Conservation (phyloP, 2,329 filamentous ascomycete genomes). For the Fusarium metavorans region DNA sequence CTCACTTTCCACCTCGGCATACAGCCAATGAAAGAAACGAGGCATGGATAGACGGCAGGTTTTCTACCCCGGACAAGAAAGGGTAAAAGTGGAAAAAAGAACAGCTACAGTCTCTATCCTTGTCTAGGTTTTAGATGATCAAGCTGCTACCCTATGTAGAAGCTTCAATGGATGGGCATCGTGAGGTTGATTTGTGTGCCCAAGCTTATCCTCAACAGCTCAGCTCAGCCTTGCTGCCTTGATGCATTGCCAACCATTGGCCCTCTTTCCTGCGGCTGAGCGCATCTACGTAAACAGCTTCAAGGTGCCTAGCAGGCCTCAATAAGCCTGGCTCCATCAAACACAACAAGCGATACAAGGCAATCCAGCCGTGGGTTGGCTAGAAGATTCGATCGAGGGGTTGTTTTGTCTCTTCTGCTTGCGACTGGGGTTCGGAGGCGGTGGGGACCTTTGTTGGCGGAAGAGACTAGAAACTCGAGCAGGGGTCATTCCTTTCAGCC, state of each 20-base stretch:
- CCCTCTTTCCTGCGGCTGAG: background rate
- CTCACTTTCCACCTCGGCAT: constrained; percentile 7
- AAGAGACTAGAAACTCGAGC: constrained; percentile 35
- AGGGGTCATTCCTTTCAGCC: constrained; percentile 38
- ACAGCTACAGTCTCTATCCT: background rate
- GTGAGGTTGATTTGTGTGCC: background rate
- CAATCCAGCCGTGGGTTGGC: constrained; percentile 13
- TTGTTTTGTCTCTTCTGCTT: background rate
- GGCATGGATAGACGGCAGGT: background rate
- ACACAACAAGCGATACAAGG: background rate
- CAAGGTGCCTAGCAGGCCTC: constrained; percentile 16
- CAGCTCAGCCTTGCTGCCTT: constrained; percentile 29
- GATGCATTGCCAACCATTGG: constrained; percentile 10
- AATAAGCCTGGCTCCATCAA: background rate
- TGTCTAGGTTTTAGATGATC: background rate
- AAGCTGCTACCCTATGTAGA: background rate
- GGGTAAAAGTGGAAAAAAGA: background rate
- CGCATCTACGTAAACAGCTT: constrained; percentile 3
- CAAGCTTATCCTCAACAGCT: background rate
- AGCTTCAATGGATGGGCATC: background rate
- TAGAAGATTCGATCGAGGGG: constrained; percentile 44
- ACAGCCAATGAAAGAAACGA: background rate
- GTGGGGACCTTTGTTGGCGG: constrained; percentile 26
- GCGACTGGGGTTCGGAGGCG: constrained; percentile 26
- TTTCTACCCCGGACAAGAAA: background rate